These are phyloP conservation scores for Neobulgaria alba DNA, from an alignment of 2,329 filamentous ascomycete genomes.

Conservation along the genomic window DNA sequence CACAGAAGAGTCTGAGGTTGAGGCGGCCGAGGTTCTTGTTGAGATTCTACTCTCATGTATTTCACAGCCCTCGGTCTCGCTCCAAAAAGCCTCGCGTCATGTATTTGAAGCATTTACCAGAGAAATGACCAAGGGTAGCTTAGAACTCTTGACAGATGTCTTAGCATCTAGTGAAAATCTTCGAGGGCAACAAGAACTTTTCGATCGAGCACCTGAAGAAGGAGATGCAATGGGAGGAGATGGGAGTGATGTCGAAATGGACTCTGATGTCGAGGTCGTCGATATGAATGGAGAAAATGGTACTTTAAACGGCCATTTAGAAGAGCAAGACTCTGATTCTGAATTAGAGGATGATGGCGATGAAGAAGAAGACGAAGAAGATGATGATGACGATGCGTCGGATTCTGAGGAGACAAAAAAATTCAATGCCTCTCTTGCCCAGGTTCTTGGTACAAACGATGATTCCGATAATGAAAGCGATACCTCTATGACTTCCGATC, in stretches of 20 bases:
- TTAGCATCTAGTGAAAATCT: constrained; percentile 72
- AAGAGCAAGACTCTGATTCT: constrained; percentile 31
- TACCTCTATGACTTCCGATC: constrained; percentile 86
- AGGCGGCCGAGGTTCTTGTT: constrained; percentile 63
- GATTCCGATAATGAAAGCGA: constrained; percentile 57
- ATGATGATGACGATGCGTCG: constrained; percentile 31
- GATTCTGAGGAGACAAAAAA: constrained; percentile 35
- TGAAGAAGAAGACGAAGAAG: constrained; percentile 37
- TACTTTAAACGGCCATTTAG: constrained; percentile 29
- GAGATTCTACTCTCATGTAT: constrained; percentile 89
- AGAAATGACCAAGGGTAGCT: constrained; percentile 62
- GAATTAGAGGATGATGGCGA: constrained; percentile 34
- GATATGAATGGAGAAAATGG: constrained; percentile 32
- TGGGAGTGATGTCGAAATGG: constrained; percentile 31
- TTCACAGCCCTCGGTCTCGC: constrained; percentile 73
- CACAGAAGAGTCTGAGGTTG: constrained; percentile 42
- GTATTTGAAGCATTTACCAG: constrained; percentile 78
- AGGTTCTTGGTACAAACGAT: constrained; percentile 65
- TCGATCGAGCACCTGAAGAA: constrained; percentile 58
- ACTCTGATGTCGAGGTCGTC: constrained; percentile 42
- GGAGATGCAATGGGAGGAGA: constrained; percentile 41
- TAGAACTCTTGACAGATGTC: constrained; percentile 59
- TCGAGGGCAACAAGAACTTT: constrained; percentile 78
- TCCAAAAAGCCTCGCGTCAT: constrained; percentile 78
- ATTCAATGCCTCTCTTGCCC: constrained; percentile 64